Evolutionary conservation across 1,139 yeast species (phyloP).

Genomic region (Magnusiomyces fungicola): DNA sequence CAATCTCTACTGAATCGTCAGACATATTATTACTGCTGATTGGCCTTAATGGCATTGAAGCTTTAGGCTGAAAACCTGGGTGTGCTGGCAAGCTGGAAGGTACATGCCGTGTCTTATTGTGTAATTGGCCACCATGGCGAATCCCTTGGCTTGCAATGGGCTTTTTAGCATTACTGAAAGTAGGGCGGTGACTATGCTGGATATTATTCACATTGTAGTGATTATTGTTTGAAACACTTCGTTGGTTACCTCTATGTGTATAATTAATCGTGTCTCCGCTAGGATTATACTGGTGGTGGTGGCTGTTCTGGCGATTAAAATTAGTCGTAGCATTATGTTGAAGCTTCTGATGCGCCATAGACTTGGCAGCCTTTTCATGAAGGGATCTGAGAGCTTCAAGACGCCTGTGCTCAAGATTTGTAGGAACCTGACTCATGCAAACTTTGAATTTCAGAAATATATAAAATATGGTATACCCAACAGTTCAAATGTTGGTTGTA

Average conservation of each 20-base stretch:
- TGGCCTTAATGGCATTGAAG: no score
- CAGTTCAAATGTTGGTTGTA: no score
- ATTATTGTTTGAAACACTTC: not conserved
- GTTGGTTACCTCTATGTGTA: not conserved
- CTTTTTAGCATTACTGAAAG: not conserved
- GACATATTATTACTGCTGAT: not conserved
- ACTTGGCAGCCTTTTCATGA: not conserved
- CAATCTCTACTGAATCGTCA: not conserved
- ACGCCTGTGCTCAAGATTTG: not conserved
- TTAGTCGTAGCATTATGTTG: not conserved
- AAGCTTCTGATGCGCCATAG: not conserved
- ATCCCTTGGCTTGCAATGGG: not conserved
- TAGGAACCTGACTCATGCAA: not conserved
- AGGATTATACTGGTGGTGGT: not conserved
- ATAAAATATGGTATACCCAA: no score
- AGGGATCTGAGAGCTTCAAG: slow-evolving; percentile 1
- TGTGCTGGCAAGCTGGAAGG: not conserved
- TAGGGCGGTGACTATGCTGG: not conserved
- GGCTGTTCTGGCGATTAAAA: not conserved
- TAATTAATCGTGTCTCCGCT: not conserved
- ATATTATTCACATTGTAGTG: not conserved
- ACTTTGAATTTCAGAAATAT: no score
- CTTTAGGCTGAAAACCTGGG: no score
- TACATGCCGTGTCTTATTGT: not conserved
- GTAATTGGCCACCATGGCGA: not conserved